Percentiles rank a stretch among this genome's conserved stretches.
Evolutionary conservation across 768 basidiomycete species (phyloP).

Genomic region (Pulveroboletus sp.): DNA sequence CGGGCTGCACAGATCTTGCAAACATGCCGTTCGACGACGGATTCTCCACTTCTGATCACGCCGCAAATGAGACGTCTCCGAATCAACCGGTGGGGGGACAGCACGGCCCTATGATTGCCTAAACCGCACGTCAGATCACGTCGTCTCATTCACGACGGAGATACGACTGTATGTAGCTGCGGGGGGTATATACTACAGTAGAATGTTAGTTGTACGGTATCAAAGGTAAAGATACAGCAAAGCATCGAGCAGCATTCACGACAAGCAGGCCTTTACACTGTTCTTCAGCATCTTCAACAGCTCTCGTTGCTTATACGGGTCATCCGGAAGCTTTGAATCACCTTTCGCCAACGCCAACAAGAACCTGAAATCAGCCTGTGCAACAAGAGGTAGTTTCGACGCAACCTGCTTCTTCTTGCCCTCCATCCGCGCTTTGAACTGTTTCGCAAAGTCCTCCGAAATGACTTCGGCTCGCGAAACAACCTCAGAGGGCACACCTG

Average conservation of each 20-base stretch:
- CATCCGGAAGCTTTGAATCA: constrained; percentile 47
- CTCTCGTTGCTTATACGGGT: constrained; percentile 50
- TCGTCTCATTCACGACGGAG: too few relatives aligned
- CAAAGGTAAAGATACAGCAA: constrained; percentile 15
- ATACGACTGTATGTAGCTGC: constrained; percentile 4
- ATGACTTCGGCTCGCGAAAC: constrained; percentile 87
- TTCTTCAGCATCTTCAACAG: constrained; percentile 54
- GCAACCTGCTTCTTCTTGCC: constrained; percentile 50
- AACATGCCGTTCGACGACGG: constrained; percentile 41
- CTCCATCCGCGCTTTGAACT: constrained; percentile 81
- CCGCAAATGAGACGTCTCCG: constrained; percentile 13
- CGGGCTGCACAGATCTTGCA: constrained; percentile 54
- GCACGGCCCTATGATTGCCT: neutral
- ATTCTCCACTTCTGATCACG: constrained; percentile 18
- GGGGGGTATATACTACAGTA: constrained; percentile 2
- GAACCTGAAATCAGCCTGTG: constrained; percentile 90
- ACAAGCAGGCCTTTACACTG: constrained; percentile 31
- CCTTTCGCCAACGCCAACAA: constrained; percentile 63
- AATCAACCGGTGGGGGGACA: constrained; percentile 1
- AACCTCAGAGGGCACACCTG: constrained; percentile 83
- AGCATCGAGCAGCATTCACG: constrained; percentile 6
- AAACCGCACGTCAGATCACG: constrained; percentile 1
- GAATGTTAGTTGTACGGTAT: constrained; percentile 1
- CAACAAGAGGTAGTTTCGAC: constrained; percentile 67
- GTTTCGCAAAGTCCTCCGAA: constrained; percentile 80